Percentiles rank a stretch among this genome's conserved stretches.
phyloP scores from a whole-genome alignment of 2,329 filamentous ascomycete genomes.

The Iodosphaeria phyllophila region DNA sequence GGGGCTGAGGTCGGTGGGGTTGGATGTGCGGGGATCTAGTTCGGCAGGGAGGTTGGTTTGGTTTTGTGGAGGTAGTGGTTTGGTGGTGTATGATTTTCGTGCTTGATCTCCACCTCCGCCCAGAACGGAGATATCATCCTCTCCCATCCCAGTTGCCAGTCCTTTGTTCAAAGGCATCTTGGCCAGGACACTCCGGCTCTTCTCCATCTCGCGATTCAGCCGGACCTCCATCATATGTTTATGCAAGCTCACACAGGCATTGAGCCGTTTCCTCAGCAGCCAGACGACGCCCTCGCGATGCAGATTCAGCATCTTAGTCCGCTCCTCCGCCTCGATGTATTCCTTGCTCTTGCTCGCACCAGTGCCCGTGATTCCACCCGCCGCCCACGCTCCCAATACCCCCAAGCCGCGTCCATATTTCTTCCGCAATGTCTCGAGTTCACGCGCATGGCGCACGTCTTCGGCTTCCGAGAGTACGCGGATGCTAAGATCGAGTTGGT shows the following conservation, averaged over 20 bases:
- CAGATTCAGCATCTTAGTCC: conserved; percentile 42
- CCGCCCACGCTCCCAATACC: conserved; percentile 42
- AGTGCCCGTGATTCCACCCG: conserved; percentile 39
- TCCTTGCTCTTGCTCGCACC: conserved; percentile 33
- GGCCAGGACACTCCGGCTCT: conserved; percentile 69
- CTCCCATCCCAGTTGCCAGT: too few relatives aligned
- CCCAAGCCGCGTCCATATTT: conserved; percentile 50
- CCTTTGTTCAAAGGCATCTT: conserved; percentile 30
- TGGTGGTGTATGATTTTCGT: conserved; percentile 7
- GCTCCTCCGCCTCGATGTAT: conserved; percentile 54
- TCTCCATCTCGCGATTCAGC: conserved; percentile 70
- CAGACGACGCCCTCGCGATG: conserved; percentile 73
- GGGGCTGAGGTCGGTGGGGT: conserved; percentile 38
- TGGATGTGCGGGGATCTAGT: conserved; percentile 7
- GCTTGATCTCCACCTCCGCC: conserved; percentile 5
- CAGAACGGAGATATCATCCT: too few relatives aligned
- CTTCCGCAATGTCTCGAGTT: conserved; percentile 49
- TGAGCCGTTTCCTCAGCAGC: conserved; percentile 58
- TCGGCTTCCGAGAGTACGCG: conserved; percentile 66
- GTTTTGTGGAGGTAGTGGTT: too few relatives aligned
- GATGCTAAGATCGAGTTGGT: conserved; percentile 70
- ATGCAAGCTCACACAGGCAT: conserved; percentile 61
- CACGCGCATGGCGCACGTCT: conserved; percentile 60
- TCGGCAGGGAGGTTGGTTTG: conserved; percentile 9
- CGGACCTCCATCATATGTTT: conserved; percentile 86